phyloP scores from a whole-genome alignment of 257 asterid genomes.

The Salvia rosmarinus region DNA sequence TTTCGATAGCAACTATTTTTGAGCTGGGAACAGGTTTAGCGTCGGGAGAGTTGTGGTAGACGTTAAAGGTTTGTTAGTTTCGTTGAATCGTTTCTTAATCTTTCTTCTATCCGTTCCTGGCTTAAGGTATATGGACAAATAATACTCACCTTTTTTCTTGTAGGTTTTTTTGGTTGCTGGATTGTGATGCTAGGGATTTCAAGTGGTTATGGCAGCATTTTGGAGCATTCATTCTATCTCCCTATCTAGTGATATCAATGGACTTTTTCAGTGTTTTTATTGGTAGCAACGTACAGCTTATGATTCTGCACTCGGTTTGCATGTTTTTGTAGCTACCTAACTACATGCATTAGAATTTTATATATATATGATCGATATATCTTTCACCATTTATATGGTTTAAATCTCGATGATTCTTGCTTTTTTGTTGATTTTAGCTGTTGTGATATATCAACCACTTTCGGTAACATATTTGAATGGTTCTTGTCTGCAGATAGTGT shows the following conservation, averaged over 20 bases:
- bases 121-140: background rate
- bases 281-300: background rate
- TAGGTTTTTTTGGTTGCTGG: background rate
- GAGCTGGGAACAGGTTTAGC: background rate
- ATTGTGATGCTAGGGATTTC: background rate
- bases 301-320: background rate
- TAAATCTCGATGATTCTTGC: too few species aligned
- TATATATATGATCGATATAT: too few species aligned
- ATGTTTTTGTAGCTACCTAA: background rate
- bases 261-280: too few species aligned
- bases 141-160: background rate
- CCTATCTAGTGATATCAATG: too few species aligned
- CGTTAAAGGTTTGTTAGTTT: background rate
- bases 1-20: background rate
- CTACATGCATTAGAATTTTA: background rate
- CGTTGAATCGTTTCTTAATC: background rate
- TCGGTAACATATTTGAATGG: too few species aligned
- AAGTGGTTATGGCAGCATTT: background rate
- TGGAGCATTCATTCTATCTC: background rate
- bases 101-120: too few species aligned
- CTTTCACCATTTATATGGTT: too few species aligned
- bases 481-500: too few species aligned
- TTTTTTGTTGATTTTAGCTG: too few species aligned
- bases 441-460: too few species aligned
- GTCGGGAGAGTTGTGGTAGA: too few species aligned